Conservation (phyloP, 176 grass and related monocot species). For the Melocanna baccifera region DNA sequence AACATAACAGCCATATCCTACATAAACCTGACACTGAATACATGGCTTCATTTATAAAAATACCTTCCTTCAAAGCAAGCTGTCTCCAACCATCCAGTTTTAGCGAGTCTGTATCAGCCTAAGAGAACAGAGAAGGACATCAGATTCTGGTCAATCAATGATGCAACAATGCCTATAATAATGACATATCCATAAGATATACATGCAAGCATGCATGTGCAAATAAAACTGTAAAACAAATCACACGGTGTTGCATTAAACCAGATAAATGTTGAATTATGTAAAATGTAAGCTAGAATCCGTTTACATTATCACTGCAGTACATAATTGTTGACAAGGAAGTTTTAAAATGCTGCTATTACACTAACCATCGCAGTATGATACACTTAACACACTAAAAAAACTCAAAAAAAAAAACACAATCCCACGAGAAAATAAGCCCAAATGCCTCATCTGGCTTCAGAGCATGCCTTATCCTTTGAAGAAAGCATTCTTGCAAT, state of each 20-base stretch:
- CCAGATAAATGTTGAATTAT: not conserved
- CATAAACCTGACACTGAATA: not conserved
- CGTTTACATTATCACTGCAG: not conserved
- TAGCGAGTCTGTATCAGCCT: conserved; percentile 72
- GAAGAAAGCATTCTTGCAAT: conserved; percentile 93
- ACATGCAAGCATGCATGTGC: not conserved
- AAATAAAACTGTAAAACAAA: not conserved
- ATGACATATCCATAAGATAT: not conserved
- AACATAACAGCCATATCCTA: not conserved
- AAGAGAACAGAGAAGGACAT: conserved; percentile 6
- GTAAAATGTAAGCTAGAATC: not conserved
- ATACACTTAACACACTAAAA: conserved; percentile 1
- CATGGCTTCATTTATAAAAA: not conserved
- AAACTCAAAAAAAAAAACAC: conserved; percentile 87
- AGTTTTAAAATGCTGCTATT: not conserved
- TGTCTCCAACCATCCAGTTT: conserved; percentile 95
- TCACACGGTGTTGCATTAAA: not conserved
- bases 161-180: not conserved
- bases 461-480: conserved; percentile 97
- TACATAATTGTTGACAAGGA: not conserved
- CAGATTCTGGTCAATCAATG: conserved; percentile 1
- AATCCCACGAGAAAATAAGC: conserved; percentile 97
- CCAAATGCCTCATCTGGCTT: conserved; percentile 99
- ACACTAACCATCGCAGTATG: not conserved
- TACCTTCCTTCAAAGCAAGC: conserved; percentile 96